These are phyloP conservation scores for Fusarium nisikadoi DNA, from an alignment of 2,329 filamentous ascomycete genomes.

Conservation along the genomic window DNA sequence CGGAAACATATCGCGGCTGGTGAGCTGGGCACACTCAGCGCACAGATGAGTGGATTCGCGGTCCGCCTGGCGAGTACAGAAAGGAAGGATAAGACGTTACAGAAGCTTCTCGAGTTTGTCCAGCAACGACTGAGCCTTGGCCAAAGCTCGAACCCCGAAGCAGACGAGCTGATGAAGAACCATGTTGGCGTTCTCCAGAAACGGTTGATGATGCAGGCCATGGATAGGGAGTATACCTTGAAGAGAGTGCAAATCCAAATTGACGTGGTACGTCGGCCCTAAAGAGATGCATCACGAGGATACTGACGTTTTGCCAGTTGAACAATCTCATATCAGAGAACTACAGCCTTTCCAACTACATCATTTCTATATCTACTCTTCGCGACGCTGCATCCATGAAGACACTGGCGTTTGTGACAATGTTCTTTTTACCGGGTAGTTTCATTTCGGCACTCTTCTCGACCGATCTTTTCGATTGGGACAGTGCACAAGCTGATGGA, in stretches of 20 bases:
- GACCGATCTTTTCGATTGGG: constrained; percentile 50
- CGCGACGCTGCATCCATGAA: constrained; percentile 58
- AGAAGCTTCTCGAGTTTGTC: constrained; percentile 50
- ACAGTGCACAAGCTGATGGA: constrained; percentile 35
- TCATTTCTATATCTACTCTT: constrained; percentile 51
- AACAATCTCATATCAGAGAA: constrained; percentile 53
- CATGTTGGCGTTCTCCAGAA: constrained; percentile 47
- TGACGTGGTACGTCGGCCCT: constrained; percentile 46
- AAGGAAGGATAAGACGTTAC: constrained; percentile 50
- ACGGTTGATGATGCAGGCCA: constrained; percentile 49
- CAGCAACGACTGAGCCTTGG: neutral
- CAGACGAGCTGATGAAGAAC: constrained; percentile 39
- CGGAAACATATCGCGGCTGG: constrained; percentile 44
- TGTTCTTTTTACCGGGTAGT: constrained; percentile 56
- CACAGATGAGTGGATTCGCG: constrained; percentile 49
- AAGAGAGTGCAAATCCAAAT: constrained; percentile 55
- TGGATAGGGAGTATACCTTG: constrained; percentile 51
- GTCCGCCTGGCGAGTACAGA: constrained; percentile 52
- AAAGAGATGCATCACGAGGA: neutral
- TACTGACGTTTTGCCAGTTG: constrained; percentile 42
- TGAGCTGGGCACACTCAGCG: constrained; percentile 47
- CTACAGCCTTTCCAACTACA: constrained; percentile 51
- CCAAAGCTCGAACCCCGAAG: constrained; percentile 1
- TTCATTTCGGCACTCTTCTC: constrained; percentile 57
- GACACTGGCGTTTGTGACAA: constrained; percentile 55